These are phyloP conservation scores for Aphanomyces astaci DNA, from an alignment of 352 stramenopile species.

Conservation along the genomic window DNA sequence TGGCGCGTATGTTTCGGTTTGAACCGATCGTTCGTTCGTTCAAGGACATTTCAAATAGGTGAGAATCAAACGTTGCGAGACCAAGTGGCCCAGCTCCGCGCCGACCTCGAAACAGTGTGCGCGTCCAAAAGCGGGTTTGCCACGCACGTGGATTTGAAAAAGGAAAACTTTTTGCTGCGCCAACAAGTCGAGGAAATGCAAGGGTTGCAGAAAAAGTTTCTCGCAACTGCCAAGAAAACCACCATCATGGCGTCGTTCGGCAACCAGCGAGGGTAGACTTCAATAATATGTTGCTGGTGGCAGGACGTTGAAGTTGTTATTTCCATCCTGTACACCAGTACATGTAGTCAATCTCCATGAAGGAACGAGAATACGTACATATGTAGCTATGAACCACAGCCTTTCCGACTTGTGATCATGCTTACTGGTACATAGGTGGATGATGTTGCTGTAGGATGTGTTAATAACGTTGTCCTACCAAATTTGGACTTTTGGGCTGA, in stretches of 20 bases:
- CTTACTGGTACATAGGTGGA: no score
- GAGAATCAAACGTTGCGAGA: constrained; percentile 16
- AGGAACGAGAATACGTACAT: no score
- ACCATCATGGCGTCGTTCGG: constrained; percentile 41
- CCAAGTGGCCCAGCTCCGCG: constrained; percentile 12
- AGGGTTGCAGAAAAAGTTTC: constrained; percentile 50
- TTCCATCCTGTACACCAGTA: no score
- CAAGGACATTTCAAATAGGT: no score
- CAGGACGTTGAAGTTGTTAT: no score
- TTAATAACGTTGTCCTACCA: no score
- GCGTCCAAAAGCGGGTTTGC: constrained; percentile 30
- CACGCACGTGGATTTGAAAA: constrained; percentile 66
- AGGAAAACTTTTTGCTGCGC: constrained; percentile 59
- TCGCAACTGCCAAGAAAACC: constrained; percentile 66
- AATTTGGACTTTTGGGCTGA: no score
- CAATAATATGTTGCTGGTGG: neutral
- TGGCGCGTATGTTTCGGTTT: neutral
- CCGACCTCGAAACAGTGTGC: constrained; percentile 23
- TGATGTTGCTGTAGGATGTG: no score
- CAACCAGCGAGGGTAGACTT: constrained; percentile 10
- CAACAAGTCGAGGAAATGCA: constrained; percentile 66
- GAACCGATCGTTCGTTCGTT: no score
- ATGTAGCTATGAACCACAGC: no score
- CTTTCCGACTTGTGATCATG: no score
- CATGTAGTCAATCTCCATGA: no score